Evolutionary conservation across 352 stramenopile genomes (phyloP), one percentile per base, ranked within the genome.

Genomic region (Pythium phragmiticola): DNA sequence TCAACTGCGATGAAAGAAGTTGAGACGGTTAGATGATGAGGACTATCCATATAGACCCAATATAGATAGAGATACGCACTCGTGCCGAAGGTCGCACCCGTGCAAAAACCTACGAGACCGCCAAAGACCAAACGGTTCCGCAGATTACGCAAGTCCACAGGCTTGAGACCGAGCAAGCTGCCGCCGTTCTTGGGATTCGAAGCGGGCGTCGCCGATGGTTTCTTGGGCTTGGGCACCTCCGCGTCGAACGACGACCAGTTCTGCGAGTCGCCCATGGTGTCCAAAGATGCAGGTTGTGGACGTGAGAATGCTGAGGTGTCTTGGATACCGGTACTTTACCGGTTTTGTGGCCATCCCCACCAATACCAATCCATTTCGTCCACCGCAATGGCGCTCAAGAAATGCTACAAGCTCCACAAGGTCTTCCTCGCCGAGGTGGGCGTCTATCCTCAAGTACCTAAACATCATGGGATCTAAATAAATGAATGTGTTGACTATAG

Each of bases 191-290:
- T 33, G 21, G 9, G 11, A 46, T 21, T 21, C 39, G 17, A 19
- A 2, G 39, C 39, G 39, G 13, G 17, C 14, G 59, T 5, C 5
- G 58, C 14, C 33, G 36, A 19, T 21, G 59, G 65, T 43, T 64
- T 55, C 33, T 39, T 45, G 39, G 59, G 66, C 47, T 62, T 55
- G 8, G 59, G 50, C 65, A 63, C 54, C 49, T 49, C 60, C 23
- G 75, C 76, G 33, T 91, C 82, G 74, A 91, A 93, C 52, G 84
- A 85, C 63, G 75, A 87, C 84, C 84, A 93, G 55, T 90, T 90
- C 74, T 92, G 80, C 45, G 81, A 90, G 70, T 90, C 81, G 43
- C 80, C 69, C 84, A 92, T 90, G 43, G 4, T 51, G 46, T 41
- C 36, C 12, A 16, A 30, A 34, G 34, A 39, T 41, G 23, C 4